These are phyloP conservation scores for Alternaria ethzedia DNA, from an alignment of 2,329 filamentous ascomycete genomes.

Conservation along the genomic window DNA sequence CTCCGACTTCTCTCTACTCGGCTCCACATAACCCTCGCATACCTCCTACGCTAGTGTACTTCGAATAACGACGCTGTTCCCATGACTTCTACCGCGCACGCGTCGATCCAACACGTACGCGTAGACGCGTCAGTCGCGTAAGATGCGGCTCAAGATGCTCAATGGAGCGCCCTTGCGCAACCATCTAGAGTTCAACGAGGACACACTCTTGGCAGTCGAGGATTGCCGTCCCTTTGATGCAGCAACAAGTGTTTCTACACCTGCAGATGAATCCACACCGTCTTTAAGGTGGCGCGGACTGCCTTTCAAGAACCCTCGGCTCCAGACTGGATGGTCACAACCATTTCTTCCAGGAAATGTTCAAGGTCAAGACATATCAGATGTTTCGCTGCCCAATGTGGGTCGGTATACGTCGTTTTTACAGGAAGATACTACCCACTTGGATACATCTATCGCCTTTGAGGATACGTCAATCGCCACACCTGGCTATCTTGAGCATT, in stretches of 20 bases:
- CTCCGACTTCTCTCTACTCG: slow-evolving; percentile 1
- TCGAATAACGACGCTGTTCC: background rate
- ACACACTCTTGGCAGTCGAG: slow-evolving; percentile 59
- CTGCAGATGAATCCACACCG: slow-evolving; percentile 6
- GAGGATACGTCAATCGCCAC: slow-evolving; percentile 20
- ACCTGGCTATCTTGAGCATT: slow-evolving; percentile 74
- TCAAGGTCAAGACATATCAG: background rate
- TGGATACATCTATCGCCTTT: slow-evolving; percentile 34
- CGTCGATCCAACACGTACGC: background rate
- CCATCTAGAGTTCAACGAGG: slow-evolving; percentile 62
- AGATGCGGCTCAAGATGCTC: slow-evolving; percentile 57
- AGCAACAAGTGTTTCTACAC: slow-evolving; percentile 15
- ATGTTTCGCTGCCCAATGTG: slow-evolving; percentile 26
- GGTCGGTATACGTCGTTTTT: slow-evolving; percentile 11
- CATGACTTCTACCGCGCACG: background rate
- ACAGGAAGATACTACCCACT: slow-evolving; percentile 25
- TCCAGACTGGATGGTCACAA: slow-evolving; percentile 43
- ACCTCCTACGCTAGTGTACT: background rate
- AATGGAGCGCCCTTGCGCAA: slow-evolving; percentile 66
- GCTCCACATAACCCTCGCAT: background rate
- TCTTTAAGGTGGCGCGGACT: slow-evolving; percentile 42
- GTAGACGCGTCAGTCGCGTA: background rate
- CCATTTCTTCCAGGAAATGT: slow-evolving; percentile 30
- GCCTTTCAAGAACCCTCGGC: slow-evolving; percentile 13
- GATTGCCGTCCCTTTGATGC: slow-evolving; percentile 49